Base-by-base conservation (phyloP, 169 alveolate genomes). In the Plasmodium coatneyi region DNA sequence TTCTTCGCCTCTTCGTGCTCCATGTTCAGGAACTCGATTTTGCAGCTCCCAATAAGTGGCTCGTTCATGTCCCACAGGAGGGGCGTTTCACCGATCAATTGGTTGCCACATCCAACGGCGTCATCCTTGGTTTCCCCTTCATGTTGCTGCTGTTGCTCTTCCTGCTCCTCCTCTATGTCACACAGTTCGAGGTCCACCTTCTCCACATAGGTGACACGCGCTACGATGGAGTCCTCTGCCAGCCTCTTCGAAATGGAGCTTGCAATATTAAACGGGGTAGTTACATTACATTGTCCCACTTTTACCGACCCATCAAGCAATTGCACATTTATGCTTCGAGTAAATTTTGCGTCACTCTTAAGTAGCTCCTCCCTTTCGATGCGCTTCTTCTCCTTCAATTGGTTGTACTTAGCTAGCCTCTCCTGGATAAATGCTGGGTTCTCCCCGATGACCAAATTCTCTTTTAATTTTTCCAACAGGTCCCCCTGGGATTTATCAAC, bases 41-140 rank as follows among this genome's bases (percentile, higher is more conserved):
- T 96, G 83, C 99, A 99, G 93, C 97, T 99, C 25, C 99, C 99
- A 92, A 99, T 99, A 16, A 99, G 95, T 36, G 99, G 99, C 89
- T 99, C 97, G 43, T 94, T 90, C 83, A 99, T 81, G 95, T 99
- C 99, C 99, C 99, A 99, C n/a, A 99, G 97, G 3, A 89, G 25
- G 22, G 71, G 19, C 25, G 12, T 66, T 30, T 14, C 36, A 5
- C 14, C 36, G 7, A n/a, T 14, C 54, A 0, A 1, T 70, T n/a
- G 16, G 0, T 1, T 12, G 16, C 16, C 19, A 3, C 32, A 12
- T 19, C 66, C n/a, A 4, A 16, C 49, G 22, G 6, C 4, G 2
- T 3, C 36, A 2, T 22, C 76, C 36, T 19, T 19, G 34, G 6
- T 9, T 7, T 28, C 19, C 2, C 19, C 2, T 0, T 32, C 39